A percentile compares a stretch with the other conserved stretches of the same genome.
phyloP scores from a whole-genome alignment of 208 protist species.

The Leptomonas pyrrhocoris region DNA sequence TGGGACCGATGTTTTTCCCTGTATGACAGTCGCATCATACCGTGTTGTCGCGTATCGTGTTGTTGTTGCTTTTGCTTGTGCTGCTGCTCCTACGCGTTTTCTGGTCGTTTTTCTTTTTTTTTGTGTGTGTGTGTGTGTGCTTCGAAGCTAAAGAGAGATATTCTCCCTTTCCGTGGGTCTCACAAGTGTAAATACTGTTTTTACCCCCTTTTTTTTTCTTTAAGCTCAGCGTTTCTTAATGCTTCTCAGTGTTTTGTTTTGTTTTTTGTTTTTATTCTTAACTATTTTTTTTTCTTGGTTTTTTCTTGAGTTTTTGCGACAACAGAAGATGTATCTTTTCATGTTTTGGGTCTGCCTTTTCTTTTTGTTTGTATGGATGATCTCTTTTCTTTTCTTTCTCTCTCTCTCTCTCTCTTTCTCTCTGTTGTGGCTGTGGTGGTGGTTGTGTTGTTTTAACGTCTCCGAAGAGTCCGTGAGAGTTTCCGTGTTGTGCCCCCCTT shows the following conservation, averaged over 20 bases:
- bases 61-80: background rate
- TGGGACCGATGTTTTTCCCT: too few species aligned
- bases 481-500: background rate
- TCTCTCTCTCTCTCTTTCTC: constrained; percentile 2
- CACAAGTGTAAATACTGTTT: too few species aligned
- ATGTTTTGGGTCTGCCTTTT: constrained; percentile 10
- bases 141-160: too few species aligned
- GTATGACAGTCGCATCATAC: too few species aligned
- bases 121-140: constrained; percentile 4
- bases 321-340: background rate
- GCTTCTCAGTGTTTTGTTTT: too few species aligned
- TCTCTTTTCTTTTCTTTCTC: constrained; percentile 16
- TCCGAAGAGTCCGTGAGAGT: too few species aligned
- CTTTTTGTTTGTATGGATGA: background rate
- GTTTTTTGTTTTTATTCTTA: too few species aligned
- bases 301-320: constrained; percentile 4
- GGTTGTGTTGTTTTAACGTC: too few species aligned
- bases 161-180: too few species aligned
- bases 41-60: too few species aligned
- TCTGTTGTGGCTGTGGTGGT: background rate
- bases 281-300: background rate
- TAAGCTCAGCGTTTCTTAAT: too few species aligned
- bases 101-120: background rate
- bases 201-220: too few species aligned
- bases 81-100: background rate